These are phyloP conservation scores for Blastobotrys malaysiensis DNA, from an alignment of 1,139 yeast species.

Conservation along the genomic window DNA sequence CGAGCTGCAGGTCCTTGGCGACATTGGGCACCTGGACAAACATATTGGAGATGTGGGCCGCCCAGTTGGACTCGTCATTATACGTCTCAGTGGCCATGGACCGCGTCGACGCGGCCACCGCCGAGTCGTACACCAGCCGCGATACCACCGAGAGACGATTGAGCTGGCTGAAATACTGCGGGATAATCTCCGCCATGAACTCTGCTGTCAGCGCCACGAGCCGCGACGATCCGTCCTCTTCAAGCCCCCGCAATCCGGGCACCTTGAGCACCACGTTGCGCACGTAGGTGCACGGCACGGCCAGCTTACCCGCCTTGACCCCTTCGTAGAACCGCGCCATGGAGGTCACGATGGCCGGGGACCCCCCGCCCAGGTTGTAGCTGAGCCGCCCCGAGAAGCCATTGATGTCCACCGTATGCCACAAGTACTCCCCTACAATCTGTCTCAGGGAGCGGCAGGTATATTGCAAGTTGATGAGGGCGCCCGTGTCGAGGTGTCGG, in stretches of 20 bases:
- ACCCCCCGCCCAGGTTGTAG: background rate
- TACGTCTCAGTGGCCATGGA: background rate
- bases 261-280: constrained; percentile 5
- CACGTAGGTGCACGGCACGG: constrained; percentile 5
- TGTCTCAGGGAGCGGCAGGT: constrained; percentile 3
- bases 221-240: background rate
- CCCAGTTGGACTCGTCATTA: constrained; percentile 6
- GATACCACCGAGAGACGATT: constrained; percentile 4
- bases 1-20: constrained; percentile 2
- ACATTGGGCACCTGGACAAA: constrained; percentile 7
- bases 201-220: constrained; percentile 1
- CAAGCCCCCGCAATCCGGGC: constrained; percentile 6
- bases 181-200: constrained; percentile 7
- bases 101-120: background rate
- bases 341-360: constrained; percentile 1
- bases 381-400: constrained; percentile 1
- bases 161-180: constrained; percentile 8
- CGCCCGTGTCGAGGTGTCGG: constrained; percentile 3
- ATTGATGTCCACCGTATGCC: constrained; percentile 7
- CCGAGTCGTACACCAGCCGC: background rate
- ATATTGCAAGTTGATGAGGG: constrained; percentile 6
- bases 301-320: constrained; percentile 2
- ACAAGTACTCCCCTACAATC: constrained; percentile 5
- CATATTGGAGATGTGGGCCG: constrained; percentile 6
- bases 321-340: constrained; percentile 5